Base-by-base conservation (phyloP, 495 filamentous ascomycete species). In the Annulohypoxylon maeteangense region DNA sequence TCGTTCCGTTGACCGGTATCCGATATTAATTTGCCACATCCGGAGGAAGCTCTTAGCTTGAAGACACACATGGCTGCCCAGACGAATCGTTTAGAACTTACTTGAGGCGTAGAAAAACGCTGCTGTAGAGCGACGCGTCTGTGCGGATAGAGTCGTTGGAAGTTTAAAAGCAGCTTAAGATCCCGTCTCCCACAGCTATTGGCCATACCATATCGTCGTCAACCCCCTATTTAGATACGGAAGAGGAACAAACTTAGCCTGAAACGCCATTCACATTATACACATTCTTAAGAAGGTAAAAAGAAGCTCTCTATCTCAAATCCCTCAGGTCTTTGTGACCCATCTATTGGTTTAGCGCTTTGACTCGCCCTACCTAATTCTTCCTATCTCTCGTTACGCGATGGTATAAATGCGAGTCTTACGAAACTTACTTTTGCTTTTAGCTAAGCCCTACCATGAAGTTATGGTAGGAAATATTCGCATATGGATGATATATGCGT, bases 221-320 rank as follows among this genome's bases (percentile, higher is more conserved):
- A 27, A 32, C 45, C 59, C 62, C 64, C 31, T 63, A 57, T 64
- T 60, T 25, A 53, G 14, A 22, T 54, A 8, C 38, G 11, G 10
- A 29, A 44, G 20, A 38, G 16, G 25, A 61, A 60, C 40, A 65
- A 50, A 16, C 54, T 69, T 42, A 27, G 3, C 20, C 5, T 66
- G 62, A 71, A 67, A 71, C 62, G 20, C 29, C 22, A 20, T 45
- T 53, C 58, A 51, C 51, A 59, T 58, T 40, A 62, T 51, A 67
- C 36, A 38, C 57, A 47, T 42, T 38, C 38, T 7, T 16, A 10
- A 18, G 14, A 51, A 34, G 16, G 8, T 0, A 51, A 55, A 22
- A 32, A 3, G 32, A 11, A n/a, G 14, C 23, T 60, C 1, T 40
- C 14, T 32, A 25, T 23, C 34, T 16, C 3, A 36, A 34, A 44